These are phyloP conservation scores for Rhizopus stolonifer DNA, from an alignment of 371 early-diverging fungal species.

Conservation along the genomic window DNA sequence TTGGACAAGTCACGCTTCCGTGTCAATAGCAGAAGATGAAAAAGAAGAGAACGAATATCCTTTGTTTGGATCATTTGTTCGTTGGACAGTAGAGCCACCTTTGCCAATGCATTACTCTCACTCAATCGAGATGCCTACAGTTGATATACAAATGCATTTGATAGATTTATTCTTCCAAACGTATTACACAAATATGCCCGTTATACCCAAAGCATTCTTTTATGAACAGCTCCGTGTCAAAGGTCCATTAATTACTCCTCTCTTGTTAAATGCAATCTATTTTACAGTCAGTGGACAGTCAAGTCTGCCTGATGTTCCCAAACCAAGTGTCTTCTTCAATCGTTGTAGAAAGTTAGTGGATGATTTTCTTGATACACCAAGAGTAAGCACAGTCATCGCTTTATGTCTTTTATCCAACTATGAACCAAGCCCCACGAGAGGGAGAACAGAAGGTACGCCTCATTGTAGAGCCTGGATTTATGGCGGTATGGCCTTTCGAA, in stretches of 20 bases:
- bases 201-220: conserved; percentile 19
- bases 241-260: conserved; percentile 24
- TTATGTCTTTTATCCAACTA: conserved; percentile 23
- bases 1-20: not conserved
- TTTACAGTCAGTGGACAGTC: conserved; percentile 22
- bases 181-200: conserved; percentile 11
- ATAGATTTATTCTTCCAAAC: conserved; percentile 32
- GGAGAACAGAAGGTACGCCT: conserved; percentile 2
- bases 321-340: conserved; percentile 22
- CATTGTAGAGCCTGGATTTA: conserved; percentile 31
- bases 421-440: conserved; percentile 16
- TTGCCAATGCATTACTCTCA: conserved; percentile 31
- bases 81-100: conserved; percentile 27
- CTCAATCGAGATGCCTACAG: conserved; percentile 37
- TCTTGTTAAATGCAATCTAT: conserved; percentile 27
- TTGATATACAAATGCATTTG: conserved; percentile 28
- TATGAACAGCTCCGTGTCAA: conserved; percentile 22
- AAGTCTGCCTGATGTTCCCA: conserved; percentile 10
- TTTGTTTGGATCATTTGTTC: conserved; percentile 20
- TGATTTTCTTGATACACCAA: conserved; percentile 29
- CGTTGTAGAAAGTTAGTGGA: conserved; percentile 21
- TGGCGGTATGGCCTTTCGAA: conserved; percentile 34
- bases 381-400: conserved; percentile 28
- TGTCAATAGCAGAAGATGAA: not conserved
- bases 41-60: not conserved